Base-by-base conservation (phyloP, 257 asterid species). In the Eustoma russellianum region DNA sequence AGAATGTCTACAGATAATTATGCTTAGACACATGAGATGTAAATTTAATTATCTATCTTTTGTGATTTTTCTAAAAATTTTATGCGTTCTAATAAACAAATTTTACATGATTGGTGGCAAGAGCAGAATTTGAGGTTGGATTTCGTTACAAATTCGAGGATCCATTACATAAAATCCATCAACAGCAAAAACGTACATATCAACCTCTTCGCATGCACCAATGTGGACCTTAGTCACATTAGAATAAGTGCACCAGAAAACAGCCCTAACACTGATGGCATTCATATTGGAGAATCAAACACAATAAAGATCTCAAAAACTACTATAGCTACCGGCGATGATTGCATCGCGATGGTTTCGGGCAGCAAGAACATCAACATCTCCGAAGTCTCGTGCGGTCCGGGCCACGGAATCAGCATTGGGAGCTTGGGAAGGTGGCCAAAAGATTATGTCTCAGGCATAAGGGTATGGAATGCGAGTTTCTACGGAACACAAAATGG, bases 381-480 rank as follows among this genome's bases (percentile, higher is more conserved):
- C 14, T 59, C 46, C 7, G 34, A 53, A 9, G 55, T 54, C 1
- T 13, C 43, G 2, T 67, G 67, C 15, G 60, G 67, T 5, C 64
- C 72, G 33, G 72, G 72, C 1, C 72, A 67, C 50, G 72, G 72
- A 8, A 61, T 67, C 28, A 67, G 72, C 51, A 67, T 67, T 17
- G 67, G 72, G 28, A 67, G 72, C 48, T 14, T 67, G 3, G 67
- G 67, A 4, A 43, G 33, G 33, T 41, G 6, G 6, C 16, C 52
- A 10, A 46, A 24, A 2, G 72, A 67, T 60, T 34, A 56, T 8
- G 72, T 67, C 10, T 17, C 9, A 15, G 67, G 63, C 6, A 33
- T 67, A 9, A 34, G 5, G 0, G 60, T 67, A n/a, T 24, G 8
- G 9, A 52, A 67, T 33, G 48, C 53, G 38, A 53, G 34, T 7